Evolutionary conservation across 306 rosid species (phyloP), one percentile per base, ranked within the genome.

Genomic region (Datisca glomerata): DNA sequence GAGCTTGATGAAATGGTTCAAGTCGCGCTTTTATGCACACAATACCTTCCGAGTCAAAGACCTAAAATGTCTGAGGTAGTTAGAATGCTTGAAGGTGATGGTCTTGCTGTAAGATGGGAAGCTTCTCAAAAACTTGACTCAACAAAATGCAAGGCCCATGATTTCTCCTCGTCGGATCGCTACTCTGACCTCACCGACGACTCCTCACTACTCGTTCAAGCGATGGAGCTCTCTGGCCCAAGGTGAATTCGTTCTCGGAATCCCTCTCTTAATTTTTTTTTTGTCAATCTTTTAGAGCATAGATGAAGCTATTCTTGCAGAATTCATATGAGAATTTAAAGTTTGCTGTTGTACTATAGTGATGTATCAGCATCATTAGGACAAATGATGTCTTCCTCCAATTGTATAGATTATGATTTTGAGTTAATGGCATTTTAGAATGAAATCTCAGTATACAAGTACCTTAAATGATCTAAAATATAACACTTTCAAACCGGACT

Each of bases 211-310:
- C 57, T 87, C 32, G 97, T 83, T 18, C 94, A 87, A 68, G 97
- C 94, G 55, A 87, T 87, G 94, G 97, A 87, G 53, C 94, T 87
- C 40, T 87, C 97, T 10, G 97, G 97, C 43, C 97, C 97, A 21
- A 65, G 97, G 46, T 86, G 80, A 80, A 48, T 18, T 8, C 24
- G 18, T 47, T 46, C 18, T 10, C 7, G 18, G 27, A 25, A 8
- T 24, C 28, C 6, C 37, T 32, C 1, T 28, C 18, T 28, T 18
- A 16, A 16, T 5, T 43, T 23, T 14, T 8, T 32, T 32, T 8
- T 19, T 17, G n/a, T n/a, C n/a, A n/a, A n/a, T n/a, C n/a, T n/a
- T n/a, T n/a, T n/a, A n/a, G n/a, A n/a, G n/a, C n/a, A n/a, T n/a
- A n/a, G n/a, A n/a, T n/a, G n/a, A n/a, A n/a, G n/a, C n/a, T n/a